phyloP scores from a whole-genome alignment of 163 green algal species.

The Volvox carteri region DNA sequence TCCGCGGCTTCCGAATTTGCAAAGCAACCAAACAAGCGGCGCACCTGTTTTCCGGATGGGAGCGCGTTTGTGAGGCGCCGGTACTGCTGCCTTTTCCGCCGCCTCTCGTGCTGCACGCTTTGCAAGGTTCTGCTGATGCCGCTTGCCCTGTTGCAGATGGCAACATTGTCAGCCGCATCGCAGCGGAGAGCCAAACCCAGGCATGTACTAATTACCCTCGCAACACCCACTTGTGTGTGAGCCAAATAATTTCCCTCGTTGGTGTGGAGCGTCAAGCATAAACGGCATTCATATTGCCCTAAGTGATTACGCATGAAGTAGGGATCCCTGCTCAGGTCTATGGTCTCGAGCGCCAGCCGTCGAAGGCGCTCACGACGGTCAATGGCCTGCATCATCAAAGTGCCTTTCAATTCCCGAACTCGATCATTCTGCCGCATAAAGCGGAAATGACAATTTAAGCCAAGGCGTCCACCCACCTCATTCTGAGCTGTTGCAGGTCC shows the following conservation, averaged over 20 bases:
- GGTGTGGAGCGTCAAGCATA: slow-evolving; percentile 98
- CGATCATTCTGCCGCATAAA: too few relatives aligned
- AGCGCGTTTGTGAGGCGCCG: slow-evolving; percentile 82
- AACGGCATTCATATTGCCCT: slow-evolving; percentile 94
- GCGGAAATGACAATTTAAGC: background rate
- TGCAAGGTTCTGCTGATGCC: slow-evolving; percentile 98
- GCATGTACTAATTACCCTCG: background rate
- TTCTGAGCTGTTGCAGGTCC: slow-evolving; percentile 88
- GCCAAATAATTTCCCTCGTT: slow-evolving; percentile 99
- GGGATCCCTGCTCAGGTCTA: slow-evolving; percentile 98
- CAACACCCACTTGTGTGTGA: slow-evolving; percentile 92
- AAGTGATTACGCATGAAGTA: slow-evolving; percentile 99
- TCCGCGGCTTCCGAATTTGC: background rate
- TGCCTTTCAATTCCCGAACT: background rate
- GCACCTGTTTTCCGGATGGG: slow-evolving; percentile 82
- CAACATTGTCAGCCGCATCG: too few relatives aligned
- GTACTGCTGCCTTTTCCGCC: slow-evolving; percentile 83
- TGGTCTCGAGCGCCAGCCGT: slow-evolving; percentile 97
- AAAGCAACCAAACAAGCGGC: background rate
- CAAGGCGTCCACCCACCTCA: slow-evolving; percentile 73
- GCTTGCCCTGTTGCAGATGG: slow-evolving; percentile 97
- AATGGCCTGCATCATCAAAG: slow-evolving; percentile 79
- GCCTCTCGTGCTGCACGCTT: slow-evolving; percentile 97
- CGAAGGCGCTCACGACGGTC: slow-evolving; percentile 95
- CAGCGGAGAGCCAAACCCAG: background rate